Evolutionary conservation across 2,329 filamentous ascomycete species (phyloP), one percentile per base, ranked within the genome.

Genomic region (Hortaea sp.): DNA sequence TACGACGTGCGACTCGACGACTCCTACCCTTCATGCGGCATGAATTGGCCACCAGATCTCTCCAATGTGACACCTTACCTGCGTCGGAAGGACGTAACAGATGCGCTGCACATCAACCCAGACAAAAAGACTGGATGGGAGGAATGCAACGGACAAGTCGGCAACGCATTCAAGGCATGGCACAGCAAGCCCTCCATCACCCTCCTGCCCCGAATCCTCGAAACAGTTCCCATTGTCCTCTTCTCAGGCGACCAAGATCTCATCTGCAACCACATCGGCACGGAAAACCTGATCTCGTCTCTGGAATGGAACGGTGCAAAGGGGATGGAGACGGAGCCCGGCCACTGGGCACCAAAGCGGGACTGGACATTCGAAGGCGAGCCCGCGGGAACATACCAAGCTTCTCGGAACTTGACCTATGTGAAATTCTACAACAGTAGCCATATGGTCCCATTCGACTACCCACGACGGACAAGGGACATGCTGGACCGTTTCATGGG

Each of bases 371-470:
- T 97, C 55, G 92, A 97, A 66, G 86, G 83, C 50, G 79, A 95
- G 56, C 70, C 79, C 1, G 89, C 89, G 3, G 92, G 92, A 27
- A 87, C 94, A 61, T 98, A 90, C 74, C 94, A 98, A 66, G 80
- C 88, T 63, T 90, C 92, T 1, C 82, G 94, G 54, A 98, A 98
- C 67, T 70, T 98, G 50, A 95, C 92, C 1, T 98, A 98, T 62
- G 82, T 98, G 30, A 75, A 94, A 37, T 95, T 97, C 69, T 87
- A 94, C 72, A 94, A 98, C 65, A 82, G 88, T 11, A 94, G 86
- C 42, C 92, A 98, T 67, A 98, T 98, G 92, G 92, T 98, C 1
- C 94, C 92, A 1, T 97, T 92, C 61, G 90, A 98, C 66, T 85
- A 85, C 57, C 83, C 90, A 1, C 81, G 88, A 41, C 83, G 88